Evolutionary conservation across 768 basidiomycete species (phyloP).

Genomic region (Stropharia rugosoannulata): DNA sequence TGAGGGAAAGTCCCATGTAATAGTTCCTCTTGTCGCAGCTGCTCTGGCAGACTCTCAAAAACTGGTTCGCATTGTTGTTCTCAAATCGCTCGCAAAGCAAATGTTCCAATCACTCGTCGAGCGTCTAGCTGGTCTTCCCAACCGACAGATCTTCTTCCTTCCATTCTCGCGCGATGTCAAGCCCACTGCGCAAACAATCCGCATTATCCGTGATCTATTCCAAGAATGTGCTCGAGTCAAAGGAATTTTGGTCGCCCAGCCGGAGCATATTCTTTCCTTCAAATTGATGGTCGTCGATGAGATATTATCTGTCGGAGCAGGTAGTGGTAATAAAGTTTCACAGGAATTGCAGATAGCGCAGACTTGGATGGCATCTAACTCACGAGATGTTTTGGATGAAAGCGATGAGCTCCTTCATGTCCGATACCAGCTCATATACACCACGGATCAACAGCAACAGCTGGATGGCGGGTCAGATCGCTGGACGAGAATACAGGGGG

Average conservation of each 20-base stretch:
- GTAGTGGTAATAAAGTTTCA: slow-evolving; percentile 8
- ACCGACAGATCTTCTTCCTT: slow-evolving; percentile 46
- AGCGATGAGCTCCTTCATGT: slow-evolving; percentile 48
- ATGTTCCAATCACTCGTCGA: slow-evolving; percentile 50
- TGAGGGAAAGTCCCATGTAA: slow-evolving; percentile 54
- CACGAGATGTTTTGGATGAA: slow-evolving; percentile 44
- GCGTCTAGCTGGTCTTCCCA: slow-evolving; percentile 40
- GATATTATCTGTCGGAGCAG: slow-evolving; percentile 8
- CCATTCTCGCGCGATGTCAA: slow-evolving; percentile 47
- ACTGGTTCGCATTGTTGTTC: slow-evolving; percentile 47
- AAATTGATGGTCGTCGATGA: slow-evolving; percentile 44
- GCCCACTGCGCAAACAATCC: slow-evolving; percentile 15
- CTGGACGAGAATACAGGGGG: slow-evolving; percentile 39
- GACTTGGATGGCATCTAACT: slow-evolving; percentile 23
- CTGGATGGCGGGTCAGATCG: slow-evolving; percentile 42
- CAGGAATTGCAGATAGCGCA: slow-evolving; percentile 22
- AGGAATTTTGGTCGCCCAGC: slow-evolving; percentile 50
- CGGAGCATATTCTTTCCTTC: slow-evolving; percentile 54
- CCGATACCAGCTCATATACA: slow-evolving; percentile 49
- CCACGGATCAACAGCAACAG: slow-evolving; percentile 33
- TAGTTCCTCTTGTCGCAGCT: slow-evolving; percentile 42
- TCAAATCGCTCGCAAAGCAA: slow-evolving; percentile 44
- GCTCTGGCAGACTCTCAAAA: slow-evolving; percentile 40
- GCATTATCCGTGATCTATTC: slow-evolving; percentile 29
- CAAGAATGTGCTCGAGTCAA: slow-evolving; percentile 33